Base-by-base conservation (phyloP, 805 yeast genomes). In the Metschnikowia hibisci region DNA sequence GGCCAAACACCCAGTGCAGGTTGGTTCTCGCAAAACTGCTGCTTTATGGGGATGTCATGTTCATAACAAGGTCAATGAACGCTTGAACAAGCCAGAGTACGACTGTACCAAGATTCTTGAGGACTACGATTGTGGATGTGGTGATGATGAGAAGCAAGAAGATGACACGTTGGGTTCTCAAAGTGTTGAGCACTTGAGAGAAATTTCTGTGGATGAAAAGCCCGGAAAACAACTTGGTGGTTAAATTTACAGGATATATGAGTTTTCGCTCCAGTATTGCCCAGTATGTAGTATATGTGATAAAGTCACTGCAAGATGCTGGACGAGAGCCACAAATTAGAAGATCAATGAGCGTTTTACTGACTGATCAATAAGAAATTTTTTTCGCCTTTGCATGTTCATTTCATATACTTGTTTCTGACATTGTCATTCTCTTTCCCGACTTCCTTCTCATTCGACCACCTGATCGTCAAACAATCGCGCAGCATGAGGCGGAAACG, bases 101-200 rank as follows among this genome's bases (percentile, higher is more conserved):
- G 97, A 93, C 61, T 93, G 99, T 61, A 73, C 87, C 2, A 79
- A 76, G 6, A 84, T 93, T 43, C 68, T 87, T 42, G 96, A 88
- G 53, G 93, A 87, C 63, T 93, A 93, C 63, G 96, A 90, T 56
- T 91, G 99, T 69, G 99, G 99, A 0, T 91, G 99, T 66, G 96
- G 93, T 1, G 72, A 62, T 10, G 95, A 81, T 39, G 91, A 81
- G 54, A 78, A 75, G 52, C 73, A 67, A 37, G 66, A 57, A 6
- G 80, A 72, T 43, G 50, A 47, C 14, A 74, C 76, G 2, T 57
- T 71, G 43, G 69, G 67, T 2, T 54, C 56, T 25, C 60, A 62
- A 41, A 52, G 56, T 13, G 50, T 62, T 25, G 53, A 52, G 39
- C 80, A 76, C 54, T 56, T 78, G 47, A 59, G 69, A 22, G 65